Evolutionary conservation across 2,329 filamentous ascomycete species (phyloP).

Genomic region (Ophiocordyceps camponoti-floridani): DNA sequence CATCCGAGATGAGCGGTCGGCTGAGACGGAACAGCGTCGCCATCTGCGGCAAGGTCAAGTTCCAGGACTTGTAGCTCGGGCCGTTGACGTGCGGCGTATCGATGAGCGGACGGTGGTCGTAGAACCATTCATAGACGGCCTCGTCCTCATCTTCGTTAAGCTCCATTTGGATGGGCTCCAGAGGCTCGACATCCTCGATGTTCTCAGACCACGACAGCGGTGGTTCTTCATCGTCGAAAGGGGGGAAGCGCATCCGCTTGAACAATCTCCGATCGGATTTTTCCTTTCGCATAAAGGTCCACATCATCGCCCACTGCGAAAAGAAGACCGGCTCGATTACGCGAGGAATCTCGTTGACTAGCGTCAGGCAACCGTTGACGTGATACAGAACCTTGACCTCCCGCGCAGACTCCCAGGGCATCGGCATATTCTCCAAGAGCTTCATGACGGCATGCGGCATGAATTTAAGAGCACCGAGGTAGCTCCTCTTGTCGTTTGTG

Average conservation of each 20-base stretch:
- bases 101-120: slow-evolving; percentile 77
- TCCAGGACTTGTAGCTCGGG: slow-evolving; percentile 93
- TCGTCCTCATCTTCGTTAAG: slow-evolving; percentile 85
- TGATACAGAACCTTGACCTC: slow-evolving; percentile 98
- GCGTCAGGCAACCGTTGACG: slow-evolving; percentile 88
- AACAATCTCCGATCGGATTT: slow-evolving; percentile 93
- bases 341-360: slow-evolving; percentile 91
- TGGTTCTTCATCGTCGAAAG: slow-evolving; percentile 96
- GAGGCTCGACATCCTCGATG: slow-evolving; percentile 91
- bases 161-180: slow-evolving; percentile 98
- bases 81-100: slow-evolving; percentile 93
- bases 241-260: slow-evolving; percentile 97
- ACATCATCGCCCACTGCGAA: slow-evolving; percentile 99
- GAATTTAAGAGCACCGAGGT: slow-evolving; percentile 92
- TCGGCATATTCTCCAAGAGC: slow-evolving; percentile 96
- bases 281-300: slow-evolving; percentile 94
- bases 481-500: slow-evolving; percentile 94
- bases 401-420: slow-evolving; percentile 94
- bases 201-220: slow-evolving; percentile 97
- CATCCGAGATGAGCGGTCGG: slow-evolving; percentile 75
- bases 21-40: slow-evolving; percentile 85
- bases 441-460: slow-evolving; percentile 98
- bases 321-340: slow-evolving; percentile 97
- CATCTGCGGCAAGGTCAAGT: slow-evolving; percentile 86
- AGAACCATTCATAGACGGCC: slow-evolving; percentile 91